Percentiles rank a stretch among this genome's conserved stretches.
phyloP scores from a whole-genome alignment of 257 asterid species.

The Ilex asprella region DNA sequence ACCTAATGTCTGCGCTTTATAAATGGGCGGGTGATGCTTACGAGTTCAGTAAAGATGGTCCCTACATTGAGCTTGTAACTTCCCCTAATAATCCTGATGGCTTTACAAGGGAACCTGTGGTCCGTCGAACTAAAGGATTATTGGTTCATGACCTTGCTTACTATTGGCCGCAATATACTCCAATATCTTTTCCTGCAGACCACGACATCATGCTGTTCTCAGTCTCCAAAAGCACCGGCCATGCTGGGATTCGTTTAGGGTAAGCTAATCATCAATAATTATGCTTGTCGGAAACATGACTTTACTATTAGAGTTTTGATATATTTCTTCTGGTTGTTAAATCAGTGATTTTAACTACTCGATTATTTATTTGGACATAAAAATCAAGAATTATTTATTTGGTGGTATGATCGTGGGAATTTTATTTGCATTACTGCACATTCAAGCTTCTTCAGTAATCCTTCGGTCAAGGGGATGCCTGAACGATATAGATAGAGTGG shows the following conservation, averaged over 20 bases:
- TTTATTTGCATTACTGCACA: too few relatives aligned
- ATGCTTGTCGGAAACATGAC: background rate
- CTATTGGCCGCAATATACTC: conserved; percentile 91
- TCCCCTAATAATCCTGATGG: conserved; percentile 98
- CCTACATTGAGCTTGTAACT: conserved; percentile 85
- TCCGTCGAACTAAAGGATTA: conserved; percentile 46
- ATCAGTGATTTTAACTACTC: too few relatives aligned
- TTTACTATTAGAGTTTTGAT: background rate
- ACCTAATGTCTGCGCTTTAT: conserved; percentile 75
- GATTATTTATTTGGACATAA: too few relatives aligned
- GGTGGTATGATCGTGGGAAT: too few relatives aligned
- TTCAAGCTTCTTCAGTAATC: too few relatives aligned
- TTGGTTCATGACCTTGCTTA: conserved; percentile 81
- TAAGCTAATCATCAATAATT: conserved; percentile 16
- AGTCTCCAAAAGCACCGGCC: conserved; percentile 90
- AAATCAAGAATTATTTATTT: too few relatives aligned
- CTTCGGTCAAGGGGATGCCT: too few relatives aligned
- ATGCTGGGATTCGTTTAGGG: conserved; percentile 90
- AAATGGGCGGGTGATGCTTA: conserved; percentile 84
- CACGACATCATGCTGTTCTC: conserved; percentile 92
- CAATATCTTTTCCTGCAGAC: conserved; percentile 62
- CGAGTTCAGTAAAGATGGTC: conserved; percentile 39
- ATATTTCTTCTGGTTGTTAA: too few relatives aligned
- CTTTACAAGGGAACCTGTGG: conserved; percentile 55
- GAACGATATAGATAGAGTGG: too few relatives aligned